Evolutionary conservation across 2,329 filamentous ascomycete species (phyloP).

Genomic region (Penicillium sp.): DNA sequence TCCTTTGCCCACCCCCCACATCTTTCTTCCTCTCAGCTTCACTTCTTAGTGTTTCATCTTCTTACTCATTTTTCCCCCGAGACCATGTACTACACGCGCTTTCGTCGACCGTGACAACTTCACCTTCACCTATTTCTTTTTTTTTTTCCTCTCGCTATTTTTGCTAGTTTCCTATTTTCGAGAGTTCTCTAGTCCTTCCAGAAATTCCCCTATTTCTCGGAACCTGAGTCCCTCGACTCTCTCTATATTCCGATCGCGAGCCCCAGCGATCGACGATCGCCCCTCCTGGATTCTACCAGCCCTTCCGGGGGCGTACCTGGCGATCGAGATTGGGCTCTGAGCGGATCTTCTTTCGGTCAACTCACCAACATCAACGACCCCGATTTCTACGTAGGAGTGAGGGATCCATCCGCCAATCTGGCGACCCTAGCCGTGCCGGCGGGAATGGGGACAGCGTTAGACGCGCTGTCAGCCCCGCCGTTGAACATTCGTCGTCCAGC

Average conservation of each 20-base stretch:
- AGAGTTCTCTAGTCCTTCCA: slow-evolving; percentile 1
- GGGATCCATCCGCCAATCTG: slow-evolving; percentile 56
- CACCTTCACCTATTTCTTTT: not conserved
- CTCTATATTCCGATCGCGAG: slow-evolving; percentile 28
- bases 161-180: not conserved
- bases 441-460: slow-evolving; percentile 63
- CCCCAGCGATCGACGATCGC: slow-evolving; percentile 39
- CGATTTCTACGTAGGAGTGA: slow-evolving; percentile 39
- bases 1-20: slow-evolving; percentile 13
- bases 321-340: slow-evolving; percentile 50
- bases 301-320: slow-evolving; percentile 48
- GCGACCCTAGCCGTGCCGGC: slow-evolving; percentile 62
- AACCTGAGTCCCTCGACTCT: slow-evolving; percentile 12
- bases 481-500: slow-evolving; percentile 70
- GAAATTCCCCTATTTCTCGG: slow-evolving; percentile 4
- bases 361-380: slow-evolving; percentile 34
- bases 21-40: slow-evolving; percentile 1
- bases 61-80: slow-evolving; percentile 6
- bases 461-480: slow-evolving; percentile 62
- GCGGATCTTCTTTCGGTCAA: slow-evolving; percentile 33
- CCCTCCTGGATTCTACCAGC: slow-evolving; percentile 53
- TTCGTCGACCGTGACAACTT: slow-evolving; percentile 20
- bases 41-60: not conserved
- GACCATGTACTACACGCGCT: slow-evolving; percentile 23
- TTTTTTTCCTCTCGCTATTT: not conserved